Percentiles rank a stretch among this genome's conserved stretches.
phyloP scores from a whole-genome alignment of 2,329 filamentous ascomycete species.

The Aureobasidium subglaciale region DNA sequence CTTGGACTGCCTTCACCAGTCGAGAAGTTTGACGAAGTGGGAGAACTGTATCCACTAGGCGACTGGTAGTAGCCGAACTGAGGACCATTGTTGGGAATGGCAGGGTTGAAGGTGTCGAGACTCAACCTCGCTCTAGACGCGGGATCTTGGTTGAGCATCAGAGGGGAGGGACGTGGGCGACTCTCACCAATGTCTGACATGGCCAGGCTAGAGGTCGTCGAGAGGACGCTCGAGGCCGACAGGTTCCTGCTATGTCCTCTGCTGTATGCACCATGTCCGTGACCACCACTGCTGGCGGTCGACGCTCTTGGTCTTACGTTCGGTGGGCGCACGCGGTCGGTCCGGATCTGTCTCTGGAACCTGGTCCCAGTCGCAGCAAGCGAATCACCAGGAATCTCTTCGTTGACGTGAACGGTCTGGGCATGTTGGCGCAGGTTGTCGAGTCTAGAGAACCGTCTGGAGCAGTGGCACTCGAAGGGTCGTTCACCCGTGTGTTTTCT shows the following conservation, averaged over 20 bases:
- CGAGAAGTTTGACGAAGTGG: constrained; percentile 76
- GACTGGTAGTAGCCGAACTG: constrained; percentile 61
- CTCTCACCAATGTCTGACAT: constrained; percentile 51
- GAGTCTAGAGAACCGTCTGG: constrained; percentile 81
- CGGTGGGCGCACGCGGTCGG: constrained; percentile 71
- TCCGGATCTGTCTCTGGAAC: constrained; percentile 86
- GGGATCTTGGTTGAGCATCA: constrained; percentile 73
- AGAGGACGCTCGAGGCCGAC: constrained; percentile 80
- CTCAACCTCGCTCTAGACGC: constrained; percentile 54
- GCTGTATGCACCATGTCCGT: constrained; percentile 48
- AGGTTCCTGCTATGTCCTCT: constrained; percentile 79
- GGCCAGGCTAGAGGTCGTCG: constrained; percentile 62
- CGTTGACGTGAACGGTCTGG: constrained; percentile 94
- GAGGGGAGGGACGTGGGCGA: constrained; percentile 67
- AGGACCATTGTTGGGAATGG: constrained; percentile 55
- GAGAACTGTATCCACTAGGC: constrained; percentile 70
- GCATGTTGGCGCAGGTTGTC: constrained; percentile 91
- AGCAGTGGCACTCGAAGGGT: constrained; percentile 94
- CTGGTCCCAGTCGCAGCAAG: constrained; percentile 85
- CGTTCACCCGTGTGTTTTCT: constrained; percentile 97
- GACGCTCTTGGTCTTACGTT: constrained; percentile 67
- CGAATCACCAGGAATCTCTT: constrained; percentile 90
- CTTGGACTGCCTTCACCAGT: constrained; percentile 69
- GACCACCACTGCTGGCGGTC: constrained; percentile 61
- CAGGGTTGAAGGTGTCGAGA: constrained; percentile 56